Evolutionary conservation across 306 rosid species (phyloP).

Genomic region (Glycine latifolia): DNA sequence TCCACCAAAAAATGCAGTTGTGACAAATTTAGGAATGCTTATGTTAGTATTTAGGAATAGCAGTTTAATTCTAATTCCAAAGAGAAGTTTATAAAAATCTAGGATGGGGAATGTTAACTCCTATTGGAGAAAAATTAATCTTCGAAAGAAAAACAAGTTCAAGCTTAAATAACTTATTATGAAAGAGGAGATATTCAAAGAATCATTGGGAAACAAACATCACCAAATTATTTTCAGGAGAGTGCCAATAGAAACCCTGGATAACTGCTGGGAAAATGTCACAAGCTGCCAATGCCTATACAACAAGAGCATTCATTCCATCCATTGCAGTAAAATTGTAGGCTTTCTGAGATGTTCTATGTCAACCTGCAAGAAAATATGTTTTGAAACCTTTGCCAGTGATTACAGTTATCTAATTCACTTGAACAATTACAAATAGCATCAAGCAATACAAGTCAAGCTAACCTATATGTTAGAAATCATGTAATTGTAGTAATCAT

Average conservation of each 20-base stretch:
- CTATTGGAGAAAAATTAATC: constrained; percentile 17
- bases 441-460: not conserved
- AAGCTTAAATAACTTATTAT: not conserved
- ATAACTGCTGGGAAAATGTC: constrained; percentile 71
- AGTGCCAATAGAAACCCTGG: constrained; percentile 80
- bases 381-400: constrained; percentile 20
- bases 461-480: constrained; percentile 5
- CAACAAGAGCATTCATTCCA: constrained; percentile 80
- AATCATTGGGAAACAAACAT: constrained; percentile 36
- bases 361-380: constrained; percentile 65
- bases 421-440: constrained; percentile 13
- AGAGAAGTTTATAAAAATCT: constrained; percentile 1
- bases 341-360: constrained; percentile 62
- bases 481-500: too few relatives aligned
- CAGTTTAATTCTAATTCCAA: not conserved
- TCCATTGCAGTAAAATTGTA: constrained; percentile 68
- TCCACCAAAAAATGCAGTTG: too few relatives aligned
- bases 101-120: constrained; percentile 30
- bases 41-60: too few relatives aligned
- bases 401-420: constrained; percentile 19
- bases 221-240: constrained; percentile 82
- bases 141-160: not conserved
- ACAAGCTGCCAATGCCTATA: constrained; percentile 77
- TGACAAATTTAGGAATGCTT: too few relatives aligned
- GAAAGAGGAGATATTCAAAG: constrained; percentile 10